Evolutionary conservation across 2,329 filamentous ascomycete species (phyloP), one percentile per base, ranked within the genome.

Genomic region (Cercospora sp.): DNA sequence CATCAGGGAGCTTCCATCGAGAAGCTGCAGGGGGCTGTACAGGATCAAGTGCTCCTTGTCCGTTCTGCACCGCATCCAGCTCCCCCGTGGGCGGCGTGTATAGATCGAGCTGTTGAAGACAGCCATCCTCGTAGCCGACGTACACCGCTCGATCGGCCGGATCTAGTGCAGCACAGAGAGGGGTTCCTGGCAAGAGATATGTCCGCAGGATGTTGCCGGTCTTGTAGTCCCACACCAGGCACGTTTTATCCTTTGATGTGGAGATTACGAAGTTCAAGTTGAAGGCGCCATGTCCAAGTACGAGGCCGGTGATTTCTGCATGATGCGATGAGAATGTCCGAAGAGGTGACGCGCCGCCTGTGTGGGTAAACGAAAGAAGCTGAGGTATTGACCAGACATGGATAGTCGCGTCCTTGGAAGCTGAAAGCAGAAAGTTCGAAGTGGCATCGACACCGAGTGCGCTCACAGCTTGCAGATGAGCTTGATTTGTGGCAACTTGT

Each of bases 191-290:
- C 66, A 98, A 88, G 49, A 98, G 85, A 71, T 96, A 88, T 3
- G 93, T 98, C 53, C 94, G 88, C 66, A 98, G 82, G 10, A 90
- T 84, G 69, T 88, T 87, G 45, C 92, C 92, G 0, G 88, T 91
- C 70, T 89, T 88, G 78, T 96, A 96, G 80, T 98, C 94, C 95
- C 95, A 99, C 69, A 97, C 85, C 75, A 97, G 90, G 74, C 92
- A 92, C 7, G 92, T 95, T 80, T 92, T 94, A 81, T 98, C 95
- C 74, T 88, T 89, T 72, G 92, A 92, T 6, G 90, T 88, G 3
- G 94, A 96, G 21, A 97, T 86, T 68, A 91, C 94, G 69, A 98
- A 89, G 78, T 92, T 94, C 67, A 90, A 90, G 74, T 89, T 87
- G 77, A 88, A 90, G 68, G 85, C 83, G 76, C 90, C 90, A 75